A percentile compares a stretch with the other conserved stretches of the same genome.
Evolutionary conservation across 371 early-diverging fungal genomes (phyloP).

Genomic region (Mortierella sp.): DNA sequence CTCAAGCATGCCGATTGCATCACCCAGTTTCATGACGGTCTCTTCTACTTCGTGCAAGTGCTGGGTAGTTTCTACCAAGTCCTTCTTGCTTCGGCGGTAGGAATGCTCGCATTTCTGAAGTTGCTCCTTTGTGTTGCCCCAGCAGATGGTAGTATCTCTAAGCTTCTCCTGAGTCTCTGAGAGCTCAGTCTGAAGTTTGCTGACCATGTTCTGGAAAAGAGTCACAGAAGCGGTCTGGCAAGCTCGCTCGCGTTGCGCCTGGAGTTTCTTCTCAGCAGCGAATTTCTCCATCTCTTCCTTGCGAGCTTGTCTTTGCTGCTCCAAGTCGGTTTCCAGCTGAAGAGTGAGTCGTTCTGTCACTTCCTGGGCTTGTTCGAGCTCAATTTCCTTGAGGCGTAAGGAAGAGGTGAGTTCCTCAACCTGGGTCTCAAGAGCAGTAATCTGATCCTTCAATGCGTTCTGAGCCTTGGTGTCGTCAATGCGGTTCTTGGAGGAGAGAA

Average conservation of each 20-base stretch:
- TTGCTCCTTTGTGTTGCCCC: constrained; percentile 46
- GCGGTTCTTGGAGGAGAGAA: neutral
- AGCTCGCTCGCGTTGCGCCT: constrained; percentile 43
- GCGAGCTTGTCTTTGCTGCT: constrained; percentile 14
- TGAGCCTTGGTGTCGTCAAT: neutral
- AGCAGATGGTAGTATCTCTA: constrained; percentile 30
- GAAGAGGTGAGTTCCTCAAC: constrained; percentile 22
- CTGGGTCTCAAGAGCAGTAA: constrained; percentile 20
- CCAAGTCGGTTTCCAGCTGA: constrained; percentile 25
- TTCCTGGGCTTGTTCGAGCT: constrained; percentile 26
- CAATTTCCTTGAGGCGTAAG: constrained; percentile 31
- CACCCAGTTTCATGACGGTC: constrained; percentile 32
- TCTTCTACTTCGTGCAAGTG: constrained; percentile 43
- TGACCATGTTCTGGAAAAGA: constrained; percentile 45
- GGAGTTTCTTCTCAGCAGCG: constrained; percentile 30
- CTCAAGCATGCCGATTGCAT: constrained; percentile 46
- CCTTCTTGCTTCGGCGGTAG: constrained; percentile 28
- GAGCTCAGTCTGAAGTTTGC: constrained; percentile 39
- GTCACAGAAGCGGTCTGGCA: constrained; percentile 26
- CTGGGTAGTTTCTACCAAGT: constrained; percentile 35
- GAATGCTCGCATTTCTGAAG: constrained; percentile 33
- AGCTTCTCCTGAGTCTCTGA: constrained; percentile 41
- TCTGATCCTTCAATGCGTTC: neutral
- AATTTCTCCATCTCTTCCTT: constrained; percentile 19
- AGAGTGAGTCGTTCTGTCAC: constrained; percentile 19